Percentiles rank a stretch among this genome's conserved stretches.
Conservation (phyloP, 192 early-diverging fungal genomes). For the Umbelopsis sp. region DNA sequence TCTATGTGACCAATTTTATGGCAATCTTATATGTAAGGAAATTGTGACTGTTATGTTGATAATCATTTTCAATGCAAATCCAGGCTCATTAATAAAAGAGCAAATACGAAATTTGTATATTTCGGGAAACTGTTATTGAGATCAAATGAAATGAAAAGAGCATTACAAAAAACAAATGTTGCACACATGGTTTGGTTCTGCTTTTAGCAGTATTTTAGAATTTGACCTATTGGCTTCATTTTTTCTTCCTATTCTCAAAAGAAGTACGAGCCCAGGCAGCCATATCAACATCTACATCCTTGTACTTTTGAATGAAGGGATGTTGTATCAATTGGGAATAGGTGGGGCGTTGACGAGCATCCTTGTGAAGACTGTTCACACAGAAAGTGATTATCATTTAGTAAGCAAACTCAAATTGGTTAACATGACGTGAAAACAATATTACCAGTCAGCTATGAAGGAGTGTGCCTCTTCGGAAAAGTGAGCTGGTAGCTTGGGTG, state of each 20-base stretch:
- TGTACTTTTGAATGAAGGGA: constrained; percentile 73
- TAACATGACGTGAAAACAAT: background rate
- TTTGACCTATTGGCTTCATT: background rate
- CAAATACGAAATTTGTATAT: too few relatives aligned
- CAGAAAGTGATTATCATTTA: background rate
- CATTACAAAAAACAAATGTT: background rate
- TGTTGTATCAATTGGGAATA: constrained; percentile 80
- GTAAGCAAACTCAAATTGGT: background rate
- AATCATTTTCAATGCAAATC: too few relatives aligned
- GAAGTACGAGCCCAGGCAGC: constrained; percentile 75
- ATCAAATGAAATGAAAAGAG: too few relatives aligned
- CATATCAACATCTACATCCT: constrained; percentile 76
- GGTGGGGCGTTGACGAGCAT: constrained; percentile 67
- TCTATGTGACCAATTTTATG: too few relatives aligned
- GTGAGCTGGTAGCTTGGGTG: constrained; percentile 71
- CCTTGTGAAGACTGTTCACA: constrained; percentile 62
- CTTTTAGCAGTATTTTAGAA: background rate
- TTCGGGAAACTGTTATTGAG: too few relatives aligned
- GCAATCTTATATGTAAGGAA: too few relatives aligned
- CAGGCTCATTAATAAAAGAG: too few relatives aligned
- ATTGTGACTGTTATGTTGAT: too few relatives aligned
- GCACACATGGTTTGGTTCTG: background rate
- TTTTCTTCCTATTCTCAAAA: constrained; percentile 39
- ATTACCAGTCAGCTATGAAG: constrained; percentile 79
- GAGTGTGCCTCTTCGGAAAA: constrained; percentile 74